Conservation (phyloP, 1,284 basidiomycete species). For the Moesziomyces parantarcticus region DNA sequence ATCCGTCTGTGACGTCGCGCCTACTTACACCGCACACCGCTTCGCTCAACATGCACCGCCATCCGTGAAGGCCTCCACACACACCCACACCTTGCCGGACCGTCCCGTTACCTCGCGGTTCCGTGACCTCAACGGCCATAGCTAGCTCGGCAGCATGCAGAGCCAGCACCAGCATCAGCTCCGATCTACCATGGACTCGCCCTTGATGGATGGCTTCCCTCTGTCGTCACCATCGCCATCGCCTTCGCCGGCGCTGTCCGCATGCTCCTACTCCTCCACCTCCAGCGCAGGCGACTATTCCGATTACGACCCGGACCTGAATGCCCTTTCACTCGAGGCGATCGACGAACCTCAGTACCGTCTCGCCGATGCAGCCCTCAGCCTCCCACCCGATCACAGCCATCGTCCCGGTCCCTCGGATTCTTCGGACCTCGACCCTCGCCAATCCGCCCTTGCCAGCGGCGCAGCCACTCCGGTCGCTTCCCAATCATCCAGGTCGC, state of each 20-base stretch:
- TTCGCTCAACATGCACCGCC: no score
- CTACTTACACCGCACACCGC: no score
- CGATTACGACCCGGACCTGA: constrained; percentile 44
- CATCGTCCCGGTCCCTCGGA: constrained; percentile 1
- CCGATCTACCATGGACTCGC: constrained; percentile 16
- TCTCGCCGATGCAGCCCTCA: constrained; percentile 4
- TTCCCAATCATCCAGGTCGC: constrained; percentile 28
- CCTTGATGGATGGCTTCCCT: constrained; percentile 17
- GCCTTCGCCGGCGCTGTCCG: constrained; percentile 49
- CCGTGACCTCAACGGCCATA: no score
- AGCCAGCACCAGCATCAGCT: constrained; percentile 4
- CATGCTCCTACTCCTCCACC: constrained; percentile 46
- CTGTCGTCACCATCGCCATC: constrained; percentile 32
- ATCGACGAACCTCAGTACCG: constrained; percentile 47
- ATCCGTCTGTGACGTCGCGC: no score
- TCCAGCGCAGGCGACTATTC: constrained; percentile 37
- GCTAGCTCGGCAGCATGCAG: constrained; percentile 9
- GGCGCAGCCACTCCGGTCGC: constrained; percentile 40
- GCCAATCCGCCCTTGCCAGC: constrained; percentile 21
- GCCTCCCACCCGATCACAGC: neutral
- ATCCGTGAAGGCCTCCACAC: no score
- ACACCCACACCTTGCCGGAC: no score
- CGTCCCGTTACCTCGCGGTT: no score
- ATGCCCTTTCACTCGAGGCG: constrained; percentile 44
- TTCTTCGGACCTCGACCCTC: constrained; percentile 23